Evolutionary conservation across 352 stramenopile species (phyloP), one percentile per base, ranked within the genome.

Genomic region (Aphanomyces invadans): DNA sequence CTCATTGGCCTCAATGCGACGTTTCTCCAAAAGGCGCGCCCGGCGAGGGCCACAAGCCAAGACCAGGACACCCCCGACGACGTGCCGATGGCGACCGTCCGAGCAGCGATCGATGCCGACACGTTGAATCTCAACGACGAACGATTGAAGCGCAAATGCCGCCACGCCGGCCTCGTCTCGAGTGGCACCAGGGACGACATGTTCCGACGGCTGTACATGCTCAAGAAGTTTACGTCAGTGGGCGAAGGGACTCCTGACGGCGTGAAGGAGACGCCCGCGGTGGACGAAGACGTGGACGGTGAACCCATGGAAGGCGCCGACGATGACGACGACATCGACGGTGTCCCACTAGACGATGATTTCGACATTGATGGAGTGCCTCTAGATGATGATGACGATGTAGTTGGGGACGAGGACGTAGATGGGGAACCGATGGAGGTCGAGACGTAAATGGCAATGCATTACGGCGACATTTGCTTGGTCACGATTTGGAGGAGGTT

Each of bases 1-100:
- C 71, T 92, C 15, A 79, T 90, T n/a, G 83, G 83, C 1, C 68
- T 92, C 28, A 87, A 92, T 68, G 83, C 83, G 45, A 90, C 83
- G 17, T 92, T 92, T 29, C 28, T 92, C 54, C 68, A 79, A 28
- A 92, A 89, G 68, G 23, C 79, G n/a, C 81, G 89, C 25, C n/a
- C n/a, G n/a, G n/a, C n/a, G n/a, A n/a, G n/a, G n/a, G n/a, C n/a
- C n/a, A n/a, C n/a, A n/a, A n/a, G n/a, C n/a, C n/a, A n/a, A n/a
- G n/a, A n/a, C n/a, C n/a, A n/a, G n/a, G n/a, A n/a, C n/a, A n/a
- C n/a, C n/a, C n/a, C n/a, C n/a, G n/a, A n/a, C n/a, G n/a, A n/a
- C n/a, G n/a, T n/a, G n/a, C n/a, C 1, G n/a, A 26, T n/a, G n/a
- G n/a, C n/a, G 36, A 49, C 1, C 19, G 51, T 36, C 23, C 21